Conservation (phyloP, 495 filamentous ascomycete genomes). For the Aspergillus baeticus region DNA sequence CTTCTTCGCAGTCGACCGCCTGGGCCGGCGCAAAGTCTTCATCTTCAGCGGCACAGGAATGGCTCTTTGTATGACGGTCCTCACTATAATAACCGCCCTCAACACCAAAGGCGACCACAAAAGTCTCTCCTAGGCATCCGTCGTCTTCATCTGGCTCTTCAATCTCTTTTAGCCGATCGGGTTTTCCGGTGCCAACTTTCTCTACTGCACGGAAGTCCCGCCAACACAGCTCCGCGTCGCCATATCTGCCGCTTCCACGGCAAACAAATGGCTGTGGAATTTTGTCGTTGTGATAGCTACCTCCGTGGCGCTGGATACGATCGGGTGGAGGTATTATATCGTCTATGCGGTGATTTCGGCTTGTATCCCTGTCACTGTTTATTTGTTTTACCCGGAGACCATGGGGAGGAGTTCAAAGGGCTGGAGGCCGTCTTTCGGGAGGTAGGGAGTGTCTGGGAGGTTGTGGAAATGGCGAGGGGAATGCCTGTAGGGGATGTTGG, state of each 20-base stretch:
- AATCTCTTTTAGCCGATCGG: constrained; percentile 60
- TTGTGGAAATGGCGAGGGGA: too few relatives aligned
- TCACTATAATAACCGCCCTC: constrained; percentile 46
- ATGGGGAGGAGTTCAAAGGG: too few relatives aligned
- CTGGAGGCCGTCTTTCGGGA: too few relatives aligned
- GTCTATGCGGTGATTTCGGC: constrained; percentile 56
- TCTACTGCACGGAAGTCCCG: constrained; percentile 58
- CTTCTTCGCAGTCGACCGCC: constrained; percentile 53
- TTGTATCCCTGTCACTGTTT: constrained; percentile 58
- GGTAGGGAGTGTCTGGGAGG: too few relatives aligned
- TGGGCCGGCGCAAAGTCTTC: constrained; percentile 53
- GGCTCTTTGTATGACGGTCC: constrained; percentile 44
- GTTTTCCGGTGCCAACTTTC: constrained; percentile 57
- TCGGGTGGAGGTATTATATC: constrained; percentile 58
- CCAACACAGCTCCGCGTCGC: constrained; percentile 51
- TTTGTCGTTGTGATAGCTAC: constrained; percentile 57
- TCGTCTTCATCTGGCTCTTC: constrained; percentile 59
- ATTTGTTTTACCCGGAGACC: constrained; percentile 69
- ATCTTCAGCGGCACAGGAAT: constrained; percentile 52
- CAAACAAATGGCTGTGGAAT: constrained; percentile 51
- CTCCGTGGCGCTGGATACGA: constrained; percentile 54
- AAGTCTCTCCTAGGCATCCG: constrained; percentile 40
- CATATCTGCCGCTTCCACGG: constrained; percentile 45
- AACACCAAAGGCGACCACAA: constrained; percentile 34
- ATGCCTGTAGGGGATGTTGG: too few relatives aligned